A percentile compares a stretch with the other conserved stretches of the same genome.
These are phyloP conservation scores for Ascochyta pisi DNA, from an alignment of 2,329 filamentous ascomycete species.

Conservation along the genomic window DNA sequence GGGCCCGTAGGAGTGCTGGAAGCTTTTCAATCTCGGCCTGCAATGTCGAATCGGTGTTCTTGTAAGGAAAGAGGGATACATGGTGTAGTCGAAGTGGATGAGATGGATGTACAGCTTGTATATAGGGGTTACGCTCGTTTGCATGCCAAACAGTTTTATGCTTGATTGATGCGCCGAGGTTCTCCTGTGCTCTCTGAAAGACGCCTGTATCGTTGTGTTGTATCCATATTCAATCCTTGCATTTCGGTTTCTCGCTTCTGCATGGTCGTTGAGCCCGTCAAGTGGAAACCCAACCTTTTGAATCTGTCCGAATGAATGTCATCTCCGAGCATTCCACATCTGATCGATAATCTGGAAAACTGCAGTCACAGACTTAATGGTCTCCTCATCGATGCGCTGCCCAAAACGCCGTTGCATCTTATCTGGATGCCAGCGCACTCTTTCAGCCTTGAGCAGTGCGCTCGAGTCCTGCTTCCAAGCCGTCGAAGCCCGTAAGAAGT, in stretches of 20 bases:
- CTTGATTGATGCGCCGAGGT: background rate
- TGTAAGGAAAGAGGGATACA: background rate
- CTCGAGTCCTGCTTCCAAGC: constrained; percentile 48
- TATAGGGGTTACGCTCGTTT: background rate
- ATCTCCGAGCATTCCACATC: constrained; percentile 67
- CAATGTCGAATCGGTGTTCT: background rate
- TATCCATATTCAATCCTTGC: too few species aligned
- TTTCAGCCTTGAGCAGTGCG: constrained; percentile 76
- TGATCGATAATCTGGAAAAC: constrained; percentile 90
- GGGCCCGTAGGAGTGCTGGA: background rate
- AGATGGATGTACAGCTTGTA: background rate
- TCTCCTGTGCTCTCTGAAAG: too few species aligned
- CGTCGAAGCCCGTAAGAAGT: constrained; percentile 71
- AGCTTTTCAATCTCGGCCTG: background rate
- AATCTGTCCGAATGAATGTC: background rate
- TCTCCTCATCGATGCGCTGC: constrained; percentile 69
- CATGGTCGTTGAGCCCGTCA: background rate
- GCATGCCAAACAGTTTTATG: background rate
- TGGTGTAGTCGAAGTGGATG: background rate
- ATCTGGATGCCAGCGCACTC: constrained; percentile 95
- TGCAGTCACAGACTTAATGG: constrained; percentile 82
- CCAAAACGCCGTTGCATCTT: constrained; percentile 93
- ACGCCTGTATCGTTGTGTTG: too few species aligned
- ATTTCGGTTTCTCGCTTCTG: too few species aligned
- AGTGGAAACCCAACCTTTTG: background rate